phyloP scores from a whole-genome alignment of 2,329 filamentous ascomycete genomes.

The Arachnomyces sp. region DNA sequence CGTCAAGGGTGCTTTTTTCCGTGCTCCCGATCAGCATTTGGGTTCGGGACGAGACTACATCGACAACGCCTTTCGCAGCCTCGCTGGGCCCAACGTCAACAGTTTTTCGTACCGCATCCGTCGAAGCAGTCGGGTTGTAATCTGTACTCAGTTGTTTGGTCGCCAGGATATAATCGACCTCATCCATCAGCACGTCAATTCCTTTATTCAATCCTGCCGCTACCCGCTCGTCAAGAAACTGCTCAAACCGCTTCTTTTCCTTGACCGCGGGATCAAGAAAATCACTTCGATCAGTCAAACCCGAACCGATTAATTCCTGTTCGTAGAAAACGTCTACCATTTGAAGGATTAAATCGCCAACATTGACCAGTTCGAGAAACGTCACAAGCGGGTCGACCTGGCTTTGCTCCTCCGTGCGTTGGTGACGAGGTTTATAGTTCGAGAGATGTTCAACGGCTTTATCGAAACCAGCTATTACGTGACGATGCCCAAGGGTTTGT shows the following conservation, averaged over 20 bases:
- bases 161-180: slow-evolving; percentile 90
- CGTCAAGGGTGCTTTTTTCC: slow-evolving; percentile 95
- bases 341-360: slow-evolving; percentile 93
- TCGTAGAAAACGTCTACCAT: slow-evolving; percentile 99
- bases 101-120: slow-evolving; percentile 25
- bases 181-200: slow-evolving; percentile 96
- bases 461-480: slow-evolving; percentile 89
- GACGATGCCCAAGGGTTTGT: slow-evolving; percentile 73
- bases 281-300: slow-evolving; percentile 84
- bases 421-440: slow-evolving; percentile 78
- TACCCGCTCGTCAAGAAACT: slow-evolving; percentile 95
- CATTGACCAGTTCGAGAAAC: slow-evolving; percentile 95
- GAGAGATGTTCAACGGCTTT: slow-evolving; percentile 87
- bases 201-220: slow-evolving; percentile 94
- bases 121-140: slow-evolving; percentile 64
- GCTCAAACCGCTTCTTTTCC: slow-evolving; percentile 97
- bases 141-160: slow-evolving; percentile 80
- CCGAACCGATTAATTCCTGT: slow-evolving; percentile 77
- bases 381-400: slow-evolving; percentile 88
- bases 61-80: slow-evolving; percentile 73
- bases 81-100: slow-evolving; percentile 58
- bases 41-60: slow-evolving; percentile 81
- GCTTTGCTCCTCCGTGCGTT: slow-evolving; percentile 55
- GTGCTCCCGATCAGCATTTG: slow-evolving; percentile 90
- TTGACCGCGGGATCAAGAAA: slow-evolving; percentile 87